These are phyloP conservation scores for Suillus discolor DNA, from an alignment of 768 basidiomycete genomes.

Conservation along the genomic window DNA sequence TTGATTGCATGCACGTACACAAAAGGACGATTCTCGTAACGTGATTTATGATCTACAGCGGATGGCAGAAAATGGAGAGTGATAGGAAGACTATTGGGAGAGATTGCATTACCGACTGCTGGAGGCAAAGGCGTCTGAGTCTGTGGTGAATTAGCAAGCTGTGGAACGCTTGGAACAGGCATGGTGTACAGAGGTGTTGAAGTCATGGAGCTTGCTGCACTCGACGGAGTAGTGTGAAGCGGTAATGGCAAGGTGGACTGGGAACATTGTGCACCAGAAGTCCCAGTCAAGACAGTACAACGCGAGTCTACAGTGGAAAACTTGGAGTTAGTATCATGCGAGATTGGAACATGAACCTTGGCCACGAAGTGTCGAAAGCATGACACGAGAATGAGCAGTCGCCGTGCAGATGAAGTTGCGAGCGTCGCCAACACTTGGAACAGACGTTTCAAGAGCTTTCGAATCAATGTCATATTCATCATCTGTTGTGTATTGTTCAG, in stretches of 20 bases:
- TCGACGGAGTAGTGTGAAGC: neutral
- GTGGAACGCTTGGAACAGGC: neutral
- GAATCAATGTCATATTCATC: neutral
- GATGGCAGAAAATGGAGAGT: neutral
- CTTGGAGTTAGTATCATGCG: neutral
- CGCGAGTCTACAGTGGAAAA: neutral
- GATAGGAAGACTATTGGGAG: neutral
- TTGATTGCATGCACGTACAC: neutral
- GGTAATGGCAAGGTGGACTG: neutral
- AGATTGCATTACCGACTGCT: neutral
- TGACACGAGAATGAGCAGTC: neutral
- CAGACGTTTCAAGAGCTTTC: slow-evolving; percentile 1
- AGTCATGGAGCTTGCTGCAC: too few species aligned
- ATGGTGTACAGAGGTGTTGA: neutral
- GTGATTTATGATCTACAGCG: neutral
- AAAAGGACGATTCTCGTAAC: neutral
- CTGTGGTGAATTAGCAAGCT: neutral
- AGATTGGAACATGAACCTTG: neutral
- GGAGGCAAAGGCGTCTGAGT: neutral
- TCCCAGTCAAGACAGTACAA: too few species aligned
- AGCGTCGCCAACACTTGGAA: neutral
- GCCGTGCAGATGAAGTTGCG: neutral
- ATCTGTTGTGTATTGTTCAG: neutral
- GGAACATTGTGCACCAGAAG: neutral
- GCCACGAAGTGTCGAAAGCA: slow-evolving; percentile 1